A percentile compares a stretch with the other conserved stretches of the same genome.
Conservation (phyloP, 169 alveolate species). For the Eimeria falciformis region DNA sequence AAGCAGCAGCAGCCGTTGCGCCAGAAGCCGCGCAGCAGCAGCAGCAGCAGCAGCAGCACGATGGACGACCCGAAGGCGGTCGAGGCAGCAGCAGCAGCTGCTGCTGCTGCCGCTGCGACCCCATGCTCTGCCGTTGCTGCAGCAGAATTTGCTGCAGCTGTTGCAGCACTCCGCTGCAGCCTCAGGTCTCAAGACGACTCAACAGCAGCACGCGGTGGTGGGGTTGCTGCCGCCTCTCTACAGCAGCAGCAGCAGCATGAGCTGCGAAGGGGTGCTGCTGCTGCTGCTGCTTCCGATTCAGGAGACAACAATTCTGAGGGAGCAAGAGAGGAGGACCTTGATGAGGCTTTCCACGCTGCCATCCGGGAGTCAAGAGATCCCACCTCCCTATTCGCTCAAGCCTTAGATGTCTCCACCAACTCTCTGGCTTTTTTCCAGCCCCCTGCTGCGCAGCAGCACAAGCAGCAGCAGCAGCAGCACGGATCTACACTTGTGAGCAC, state of each 20-base stretch:
- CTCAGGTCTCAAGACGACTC: conserved; percentile 25
- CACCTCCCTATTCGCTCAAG: conserved; percentile 8
- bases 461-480: conserved; percentile 40
- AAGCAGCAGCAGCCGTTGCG: conserved; percentile 30
- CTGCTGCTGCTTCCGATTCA: background rate
- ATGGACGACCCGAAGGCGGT: background rate
- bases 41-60: conserved; percentile 11
- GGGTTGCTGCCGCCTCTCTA: conserved; percentile 16
- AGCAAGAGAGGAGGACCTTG: conserved; percentile 17
- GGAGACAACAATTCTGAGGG: background rate
- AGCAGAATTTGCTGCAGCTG: conserved; percentile 19
- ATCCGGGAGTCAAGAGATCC: background rate
- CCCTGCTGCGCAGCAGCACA: background rate
- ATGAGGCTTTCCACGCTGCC: background rate
- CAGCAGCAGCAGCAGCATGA: conserved; percentile 36
- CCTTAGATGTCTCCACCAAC: background rate
- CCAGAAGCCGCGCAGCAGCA: conserved; percentile 18
- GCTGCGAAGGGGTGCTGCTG: conserved; percentile 6
- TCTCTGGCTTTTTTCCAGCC: conserved; percentile 8
- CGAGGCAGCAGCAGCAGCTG: background rate
- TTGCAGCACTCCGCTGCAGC: conserved; percentile 32
- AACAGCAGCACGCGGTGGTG: conserved; percentile 2
- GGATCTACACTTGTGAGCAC: background rate
- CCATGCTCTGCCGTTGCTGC: conserved; percentile 18
- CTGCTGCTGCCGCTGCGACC: background rate